Evolutionary conservation across 441 rosid species (phyloP).

Genomic region (Bocquillonia castaneifolia): DNA sequence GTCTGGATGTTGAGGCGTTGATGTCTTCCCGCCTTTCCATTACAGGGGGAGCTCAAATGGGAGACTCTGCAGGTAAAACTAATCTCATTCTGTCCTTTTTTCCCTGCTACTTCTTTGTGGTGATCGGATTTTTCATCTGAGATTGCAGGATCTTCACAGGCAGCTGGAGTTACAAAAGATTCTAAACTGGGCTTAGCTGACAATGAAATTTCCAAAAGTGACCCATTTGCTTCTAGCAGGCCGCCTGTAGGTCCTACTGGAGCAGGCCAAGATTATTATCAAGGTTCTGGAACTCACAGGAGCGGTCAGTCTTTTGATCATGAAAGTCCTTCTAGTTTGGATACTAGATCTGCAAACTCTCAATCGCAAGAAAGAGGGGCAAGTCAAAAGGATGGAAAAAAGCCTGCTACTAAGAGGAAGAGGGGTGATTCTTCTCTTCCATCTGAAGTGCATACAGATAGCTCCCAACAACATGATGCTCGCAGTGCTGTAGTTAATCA

Average conservation of each 20-base stretch:
- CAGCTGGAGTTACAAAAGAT: slow-evolving; percentile 53
- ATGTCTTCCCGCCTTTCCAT: slow-evolving; percentile 68
- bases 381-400: slow-evolving; percentile 56
- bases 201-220: slow-evolving; percentile 63
- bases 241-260: slow-evolving; percentile 64
- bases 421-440: slow-evolving; percentile 60
- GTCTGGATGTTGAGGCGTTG: slow-evolving; percentile 90
- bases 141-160: slow-evolving; percentile 70
- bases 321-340: slow-evolving; percentile 95
- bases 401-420: slow-evolving; percentile 66
- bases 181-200: slow-evolving; percentile 51
- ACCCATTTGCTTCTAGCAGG: slow-evolving; percentile 60
- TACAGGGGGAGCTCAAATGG: slow-evolving; percentile 62
- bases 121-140: slow-evolving; percentile 1
- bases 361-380: slow-evolving; percentile 77
- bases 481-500: slow-evolving; percentile 34
- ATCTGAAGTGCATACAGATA: slow-evolving; percentile 49
- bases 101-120: not conserved
- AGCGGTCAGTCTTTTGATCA: slow-evolving; percentile 76
- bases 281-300: slow-evolving; percentile 66
- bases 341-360: slow-evolving; percentile 73
- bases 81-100: slow-evolving; percentile 13
- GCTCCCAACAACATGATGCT: slow-evolving; percentile 46
- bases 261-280: slow-evolving; percentile 65
- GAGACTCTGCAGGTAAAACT: slow-evolving; percentile 78